Conservation (phyloP, 148 eudicot genomes). For the Pouteria glomerata region DNA sequence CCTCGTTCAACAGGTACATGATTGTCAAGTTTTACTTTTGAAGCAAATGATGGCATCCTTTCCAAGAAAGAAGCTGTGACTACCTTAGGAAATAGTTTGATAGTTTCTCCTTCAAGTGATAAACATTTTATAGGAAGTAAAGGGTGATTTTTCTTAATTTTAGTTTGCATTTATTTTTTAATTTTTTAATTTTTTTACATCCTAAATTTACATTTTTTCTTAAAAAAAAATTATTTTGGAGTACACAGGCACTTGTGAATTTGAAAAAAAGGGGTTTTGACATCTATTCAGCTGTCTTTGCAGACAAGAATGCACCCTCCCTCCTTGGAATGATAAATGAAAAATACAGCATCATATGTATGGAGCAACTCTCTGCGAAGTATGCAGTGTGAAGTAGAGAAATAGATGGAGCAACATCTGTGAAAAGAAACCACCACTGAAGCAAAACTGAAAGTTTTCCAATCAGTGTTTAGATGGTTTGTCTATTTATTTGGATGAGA, state of each 20-base stretch:
- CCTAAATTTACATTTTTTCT: too few species aligned
- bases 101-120: too few species aligned
- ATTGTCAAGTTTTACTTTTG: neutral
- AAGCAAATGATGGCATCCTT: neutral
- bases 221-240: too few species aligned
- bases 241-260: neutral
- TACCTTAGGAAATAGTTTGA: too few species aligned
- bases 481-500: neutral
- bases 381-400: neutral
- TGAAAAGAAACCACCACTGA: neutral
- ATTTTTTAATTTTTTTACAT: too few species aligned
- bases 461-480: neutral
- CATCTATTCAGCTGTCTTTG: neutral
- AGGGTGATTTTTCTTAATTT: too few species aligned
- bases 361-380: neutral
- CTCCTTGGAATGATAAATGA: neutral
- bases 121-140: too few species aligned
- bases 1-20: conserved; percentile 17
- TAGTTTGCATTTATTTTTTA: neutral
- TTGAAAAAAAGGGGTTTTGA: neutral
- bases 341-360: too few species aligned
- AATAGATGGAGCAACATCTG: neutral
- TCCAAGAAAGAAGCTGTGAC: too few species aligned
- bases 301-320: neutral
- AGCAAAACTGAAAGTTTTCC: conserved; percentile 1